These are phyloP conservation scores for Cyclotella cryptica DNA, from an alignment of 108 stramenopile species.

Conservation along the genomic window DNA sequence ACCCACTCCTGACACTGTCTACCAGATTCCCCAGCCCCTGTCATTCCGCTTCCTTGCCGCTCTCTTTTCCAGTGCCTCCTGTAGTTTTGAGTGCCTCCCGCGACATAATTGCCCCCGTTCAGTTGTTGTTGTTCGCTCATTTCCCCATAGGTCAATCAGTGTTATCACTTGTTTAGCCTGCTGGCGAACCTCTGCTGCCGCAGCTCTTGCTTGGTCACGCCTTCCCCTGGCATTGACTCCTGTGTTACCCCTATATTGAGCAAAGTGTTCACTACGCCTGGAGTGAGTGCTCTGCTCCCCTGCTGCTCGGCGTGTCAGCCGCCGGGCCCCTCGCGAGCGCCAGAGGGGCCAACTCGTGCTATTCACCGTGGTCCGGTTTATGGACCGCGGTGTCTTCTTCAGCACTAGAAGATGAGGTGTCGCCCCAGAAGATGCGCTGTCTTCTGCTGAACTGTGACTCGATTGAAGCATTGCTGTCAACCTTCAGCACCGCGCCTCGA, in stretches of 20 bases:
- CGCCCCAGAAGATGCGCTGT: not conserved
- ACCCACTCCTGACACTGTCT: not conserved
- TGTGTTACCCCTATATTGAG: too few species aligned
- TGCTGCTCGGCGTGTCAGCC: not conserved
- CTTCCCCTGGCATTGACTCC: not conserved
- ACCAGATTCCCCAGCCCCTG: not conserved
- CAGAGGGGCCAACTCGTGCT: conserved; percentile 11
- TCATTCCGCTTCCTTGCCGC: not conserved
- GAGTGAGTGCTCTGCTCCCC: not conserved
- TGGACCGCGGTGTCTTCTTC: not conserved
- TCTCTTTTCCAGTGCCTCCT: conserved; percentile 13
- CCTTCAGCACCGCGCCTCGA: not conserved
- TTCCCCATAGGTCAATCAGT: conserved; percentile 24
- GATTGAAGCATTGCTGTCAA: too few species aligned
- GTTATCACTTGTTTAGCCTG: not conserved
- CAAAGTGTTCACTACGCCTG: conserved; percentile 19
- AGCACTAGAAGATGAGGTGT: not conserved
- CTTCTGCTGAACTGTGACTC: not conserved
- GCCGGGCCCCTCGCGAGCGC: conserved; percentile 10
- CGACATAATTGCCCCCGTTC: conserved; percentile 6
- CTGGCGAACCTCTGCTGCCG: not conserved
- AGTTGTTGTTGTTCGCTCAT: not conserved
- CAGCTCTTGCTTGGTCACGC: not conserved
- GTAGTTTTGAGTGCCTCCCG: not conserved
- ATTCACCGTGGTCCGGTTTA: conserved; percentile 4